Conservation (phyloP, 352 stramenopile species). For the Pythium apleroticum region DNA sequence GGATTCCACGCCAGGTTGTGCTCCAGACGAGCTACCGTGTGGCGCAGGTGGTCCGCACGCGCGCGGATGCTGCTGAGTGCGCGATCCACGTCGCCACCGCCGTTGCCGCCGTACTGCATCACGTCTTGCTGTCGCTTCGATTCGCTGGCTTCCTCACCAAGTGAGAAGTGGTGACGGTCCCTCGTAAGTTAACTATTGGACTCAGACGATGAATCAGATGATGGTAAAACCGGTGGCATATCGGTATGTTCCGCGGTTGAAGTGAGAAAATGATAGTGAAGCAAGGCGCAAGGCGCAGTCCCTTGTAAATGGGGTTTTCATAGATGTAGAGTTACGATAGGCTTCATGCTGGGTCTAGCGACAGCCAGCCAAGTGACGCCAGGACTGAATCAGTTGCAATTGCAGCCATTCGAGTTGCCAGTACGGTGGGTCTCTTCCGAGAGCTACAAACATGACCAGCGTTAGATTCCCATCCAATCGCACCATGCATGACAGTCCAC, state of each 20-base stretch:
- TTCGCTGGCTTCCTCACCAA: background rate
- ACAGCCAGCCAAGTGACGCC: background rate
- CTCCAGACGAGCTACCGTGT: slow-evolving; percentile 74
- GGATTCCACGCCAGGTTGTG: slow-evolving; percentile 81
- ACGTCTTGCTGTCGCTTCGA: background rate
- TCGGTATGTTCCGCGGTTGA: slow-evolving; percentile 10
- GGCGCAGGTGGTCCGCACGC: slow-evolving; percentile 75
- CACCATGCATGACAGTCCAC: background rate
- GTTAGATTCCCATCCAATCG: background rate
- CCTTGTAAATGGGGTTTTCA: slow-evolving; percentile 8
- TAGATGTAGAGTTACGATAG: slow-evolving; percentile 7
- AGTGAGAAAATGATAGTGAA: slow-evolving; percentile 3
- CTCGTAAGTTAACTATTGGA: slow-evolving; percentile 14
- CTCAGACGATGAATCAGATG: slow-evolving; percentile 1
- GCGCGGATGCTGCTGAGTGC: slow-evolving; percentile 78
- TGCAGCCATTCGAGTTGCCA: slow-evolving; percentile 27
- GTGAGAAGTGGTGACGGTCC: background rate
- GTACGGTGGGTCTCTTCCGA: slow-evolving; percentile 28
- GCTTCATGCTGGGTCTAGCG: background rate
- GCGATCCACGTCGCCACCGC: slow-evolving; percentile 68
- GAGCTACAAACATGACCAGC: slow-evolving; percentile 16
- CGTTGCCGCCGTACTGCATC: slow-evolving; percentile 25
- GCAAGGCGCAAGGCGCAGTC: background rate
- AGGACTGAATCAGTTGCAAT: slow-evolving; percentile 31
- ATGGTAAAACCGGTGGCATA: slow-evolving; percentile 11